Conservation (phyloP, 1,139 yeast genomes). For the Debaryomycetaceae sp. region DNA sequence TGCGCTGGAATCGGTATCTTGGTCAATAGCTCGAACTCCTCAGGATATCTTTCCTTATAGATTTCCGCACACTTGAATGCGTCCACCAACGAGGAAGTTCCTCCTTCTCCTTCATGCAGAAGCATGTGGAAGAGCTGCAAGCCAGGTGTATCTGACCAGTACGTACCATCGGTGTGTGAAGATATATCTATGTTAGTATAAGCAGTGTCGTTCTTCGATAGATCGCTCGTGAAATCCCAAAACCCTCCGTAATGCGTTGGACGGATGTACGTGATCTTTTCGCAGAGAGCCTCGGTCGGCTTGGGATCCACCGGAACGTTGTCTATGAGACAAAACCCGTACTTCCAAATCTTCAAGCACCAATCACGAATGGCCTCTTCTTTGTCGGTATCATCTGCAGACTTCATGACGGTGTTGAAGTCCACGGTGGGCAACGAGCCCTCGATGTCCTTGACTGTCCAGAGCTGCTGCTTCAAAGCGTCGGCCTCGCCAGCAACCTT, state of each 20-base stretch:
- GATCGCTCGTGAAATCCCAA: conserved; percentile 78
- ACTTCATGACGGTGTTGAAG: conserved; percentile 43
- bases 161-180: conserved; percentile 75
- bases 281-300: conserved; percentile 58
- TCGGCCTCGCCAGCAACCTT: conserved; percentile 29
- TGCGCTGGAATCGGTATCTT: conserved; percentile 64
- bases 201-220: conserved; percentile 71
- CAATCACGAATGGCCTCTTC: conserved; percentile 55
- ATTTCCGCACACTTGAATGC: conserved; percentile 61
- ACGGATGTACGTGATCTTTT: conserved; percentile 58
- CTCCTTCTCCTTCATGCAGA: conserved; percentile 68
- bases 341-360: conserved; percentile 54
- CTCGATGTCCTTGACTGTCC: conserved; percentile 50
- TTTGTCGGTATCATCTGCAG: conserved; percentile 24
- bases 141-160: conserved; percentile 77
- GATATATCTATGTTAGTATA: conserved; percentile 68
- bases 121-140: conserved; percentile 69
- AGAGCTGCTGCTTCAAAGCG: conserved; percentile 28
- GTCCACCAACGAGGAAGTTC: conserved; percentile 68
- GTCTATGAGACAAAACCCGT: conserved; percentile 64
- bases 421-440: conserved; percentile 51
- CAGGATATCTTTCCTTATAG: conserved; percentile 48
- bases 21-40: conserved; percentile 52
- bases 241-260: conserved; percentile 80
- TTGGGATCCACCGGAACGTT: conserved; percentile 62